Evolutionary conservation across 192 early-diverging fungal species (phyloP).

Genomic region (Lunasporangiospora selenospora): DNA sequence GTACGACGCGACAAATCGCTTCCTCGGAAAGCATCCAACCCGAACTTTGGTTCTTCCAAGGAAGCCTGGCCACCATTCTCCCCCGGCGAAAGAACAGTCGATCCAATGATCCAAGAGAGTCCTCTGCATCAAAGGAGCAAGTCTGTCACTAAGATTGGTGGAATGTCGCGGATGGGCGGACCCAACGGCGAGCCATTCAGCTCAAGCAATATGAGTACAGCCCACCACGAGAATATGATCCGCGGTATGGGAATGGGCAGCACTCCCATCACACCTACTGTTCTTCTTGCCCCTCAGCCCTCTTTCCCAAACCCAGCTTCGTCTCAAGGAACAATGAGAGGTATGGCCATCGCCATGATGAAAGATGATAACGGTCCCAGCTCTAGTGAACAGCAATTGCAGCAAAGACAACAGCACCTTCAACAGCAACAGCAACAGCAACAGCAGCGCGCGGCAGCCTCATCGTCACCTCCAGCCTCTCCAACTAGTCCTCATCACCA

Average conservation of each 20-base stretch:
- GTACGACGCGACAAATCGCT: constrained; percentile 33
- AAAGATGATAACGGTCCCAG: constrained; percentile 27
- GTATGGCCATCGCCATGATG: constrained; percentile 40
- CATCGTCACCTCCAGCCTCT: constrained; percentile 22
- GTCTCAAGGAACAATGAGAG: constrained; percentile 11
- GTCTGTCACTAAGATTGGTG: constrained; percentile 12
- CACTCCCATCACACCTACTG: constrained; percentile 29
- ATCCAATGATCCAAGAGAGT: neutral
- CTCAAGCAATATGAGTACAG: constrained; percentile 9
- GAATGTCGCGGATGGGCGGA: too few species aligned
- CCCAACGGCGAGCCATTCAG: constrained; percentile 8
- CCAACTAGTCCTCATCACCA: constrained; percentile 11
- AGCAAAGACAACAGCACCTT: constrained; percentile 35
- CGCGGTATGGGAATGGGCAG: constrained; percentile 49
- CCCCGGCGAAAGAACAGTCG: neutral
- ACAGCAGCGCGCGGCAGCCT: neutral
- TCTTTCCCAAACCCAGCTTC: constrained; percentile 16
- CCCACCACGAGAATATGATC: constrained; percentile 45
- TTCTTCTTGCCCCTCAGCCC: constrained; percentile 39
- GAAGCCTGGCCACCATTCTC: constrained; percentile 29
- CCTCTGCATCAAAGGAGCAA: constrained; percentile 7
- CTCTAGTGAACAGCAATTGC: constrained; percentile 32
- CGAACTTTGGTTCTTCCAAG: constrained; percentile 11
- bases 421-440: constrained; percentile 39
- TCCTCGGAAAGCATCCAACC: constrained; percentile 43